phyloP scores from a whole-genome alignment of 352 stramenopile species.

The Aphanomyces euteiches region DNA sequence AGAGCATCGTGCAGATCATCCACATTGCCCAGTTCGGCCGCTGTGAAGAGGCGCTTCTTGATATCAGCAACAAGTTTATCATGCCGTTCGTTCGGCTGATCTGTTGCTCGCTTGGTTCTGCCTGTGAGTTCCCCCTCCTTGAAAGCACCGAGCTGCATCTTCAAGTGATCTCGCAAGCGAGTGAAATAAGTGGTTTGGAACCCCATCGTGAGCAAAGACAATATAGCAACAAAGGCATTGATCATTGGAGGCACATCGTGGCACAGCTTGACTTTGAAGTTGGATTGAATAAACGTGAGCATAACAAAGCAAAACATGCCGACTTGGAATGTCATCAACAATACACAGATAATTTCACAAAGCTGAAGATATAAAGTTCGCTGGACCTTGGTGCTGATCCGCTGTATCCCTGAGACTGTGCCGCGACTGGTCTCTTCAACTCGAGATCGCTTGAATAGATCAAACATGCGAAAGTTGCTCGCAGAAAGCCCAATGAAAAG shows the following conservation, averaged over 20 bases:
- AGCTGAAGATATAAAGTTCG: slow-evolving; percentile 64
- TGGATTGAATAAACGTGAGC: slow-evolving; percentile 81
- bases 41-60: slow-evolving; percentile 70
- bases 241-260: slow-evolving; percentile 45
- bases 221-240: slow-evolving; percentile 48
- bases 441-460: slow-evolving; percentile 61
- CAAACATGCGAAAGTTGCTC: slow-evolving; percentile 55
- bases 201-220: slow-evolving; percentile 62
- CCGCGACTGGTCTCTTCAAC: not conserved
- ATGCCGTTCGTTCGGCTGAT: slow-evolving; percentile 34
- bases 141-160: slow-evolving; percentile 80
- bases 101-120: slow-evolving; percentile 51
- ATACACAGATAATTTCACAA: slow-evolving; percentile 57
- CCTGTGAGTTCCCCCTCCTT: slow-evolving; percentile 55
- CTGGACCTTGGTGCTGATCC: slow-evolving; percentile 68
- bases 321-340: slow-evolving; percentile 52
- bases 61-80: slow-evolving; percentile 53
- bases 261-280: slow-evolving; percentile 49
- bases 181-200: slow-evolving; percentile 65
- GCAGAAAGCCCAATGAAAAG: slow-evolving; percentile 57
- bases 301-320: slow-evolving; percentile 65
- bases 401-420: not conserved
- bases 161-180: slow-evolving; percentile 75
- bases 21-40: slow-evolving; percentile 58
- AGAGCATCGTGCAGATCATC: slow-evolving; percentile 60